Base-by-base conservation (phyloP, 1,284 basidiomycete species). In the Filobasidium uniguttulatum region DNA sequence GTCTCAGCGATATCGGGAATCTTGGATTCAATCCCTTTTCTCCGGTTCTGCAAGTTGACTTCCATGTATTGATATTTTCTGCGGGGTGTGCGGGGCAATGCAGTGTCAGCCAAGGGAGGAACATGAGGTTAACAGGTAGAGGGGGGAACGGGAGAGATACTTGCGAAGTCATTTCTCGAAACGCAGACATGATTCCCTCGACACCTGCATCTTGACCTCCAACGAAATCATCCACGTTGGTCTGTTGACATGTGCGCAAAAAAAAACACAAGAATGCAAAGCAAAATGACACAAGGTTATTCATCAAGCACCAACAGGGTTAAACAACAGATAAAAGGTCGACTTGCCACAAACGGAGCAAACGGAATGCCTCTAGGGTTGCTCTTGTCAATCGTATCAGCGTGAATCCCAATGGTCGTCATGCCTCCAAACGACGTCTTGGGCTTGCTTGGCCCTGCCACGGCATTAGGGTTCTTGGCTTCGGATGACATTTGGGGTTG, bases 61-160 rank as follows among this genome's bases (percentile, higher is more conserved):
- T 97, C 93, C 93, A 98, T 97, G 71, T 93, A 94, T 53, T 87
- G 84, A 74, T 98, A 98, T 75, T 98, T 97, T 56, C 90, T 96
- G 71, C 60, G 62, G 70, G 25, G 9, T 19, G 17, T 25, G 14
- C 19, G 20, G 28, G 10, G 25, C 3, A 25, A 22, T 30, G 17
- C 29, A 15, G n/a, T 36, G 54, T 47, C 43, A 58, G 47, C 44
- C 59, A 6, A 20, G 34, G 22, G 5, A 48, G n/a, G 19, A 28
- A 20, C 34, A 4, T 5, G 15, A 43, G 43, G 41, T 10, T 12
- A 4, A 15, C n/a, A n/a, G n/a, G n/a, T n/a, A n/a, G n/a, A n/a
- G n/a, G n/a, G n/a, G n/a, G n/a, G n/a, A n/a, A n/a, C n/a, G 14
- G 23, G 50, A 37, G 38, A 12, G 44, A 15, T 36, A 66, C 73